Conservation (phyloP, 805 yeast species). For the Lipomyces orientalis region DNA sequence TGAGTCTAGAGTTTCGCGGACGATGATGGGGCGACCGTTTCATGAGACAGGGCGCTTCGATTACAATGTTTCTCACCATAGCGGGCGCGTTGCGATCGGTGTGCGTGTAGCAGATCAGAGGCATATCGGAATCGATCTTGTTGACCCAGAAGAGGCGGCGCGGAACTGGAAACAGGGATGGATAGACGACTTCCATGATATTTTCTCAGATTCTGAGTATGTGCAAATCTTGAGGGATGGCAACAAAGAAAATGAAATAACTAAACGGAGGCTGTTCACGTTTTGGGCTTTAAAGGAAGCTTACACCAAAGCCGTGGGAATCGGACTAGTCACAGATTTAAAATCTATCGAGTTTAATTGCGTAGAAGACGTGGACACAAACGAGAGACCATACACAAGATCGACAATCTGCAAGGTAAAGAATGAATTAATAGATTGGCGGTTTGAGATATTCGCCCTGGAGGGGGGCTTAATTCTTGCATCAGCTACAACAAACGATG, state of each 20-base stretch:
- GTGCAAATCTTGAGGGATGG: neutral
- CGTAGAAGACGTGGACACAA: slow-evolving; percentile 23
- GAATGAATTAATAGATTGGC: slow-evolving; percentile 18
- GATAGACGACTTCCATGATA: slow-evolving; percentile 31
- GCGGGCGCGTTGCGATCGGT: slow-evolving; percentile 25
- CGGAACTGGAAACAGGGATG: slow-evolving; percentile 10
- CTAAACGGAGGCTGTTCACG: slow-evolving; percentile 43
- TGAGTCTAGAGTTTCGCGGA: slow-evolving; percentile 12
- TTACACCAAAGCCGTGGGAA: slow-evolving; percentile 68
- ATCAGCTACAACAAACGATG: slow-evolving; percentile 24
- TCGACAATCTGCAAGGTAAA: slow-evolving; percentile 11
- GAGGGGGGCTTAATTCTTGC: slow-evolving; percentile 19
- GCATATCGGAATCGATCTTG: slow-evolving; percentile 30
- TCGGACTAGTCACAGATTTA: slow-evolving; percentile 56
- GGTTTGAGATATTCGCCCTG: slow-evolving; percentile 27
- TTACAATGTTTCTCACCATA: slow-evolving; percentile 35
- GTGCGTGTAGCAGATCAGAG: slow-evolving; percentile 16
- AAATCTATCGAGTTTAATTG: slow-evolving; percentile 43
- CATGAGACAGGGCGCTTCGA: slow-evolving; percentile 16
- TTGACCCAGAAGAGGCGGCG: slow-evolving; percentile 19
- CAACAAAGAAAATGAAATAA: neutral
- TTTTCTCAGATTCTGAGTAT: slow-evolving; percentile 26
- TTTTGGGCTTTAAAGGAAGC: slow-evolving; percentile 85
- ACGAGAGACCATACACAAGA: slow-evolving; percentile 1
- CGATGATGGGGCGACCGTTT: slow-evolving; percentile 26